Percentiles rank a stretch among this genome's conserved stretches.
These are phyloP conservation scores for Starmera dryadoides DNA, from an alignment of 805 yeast genomes.

Conservation along the genomic window DNA sequence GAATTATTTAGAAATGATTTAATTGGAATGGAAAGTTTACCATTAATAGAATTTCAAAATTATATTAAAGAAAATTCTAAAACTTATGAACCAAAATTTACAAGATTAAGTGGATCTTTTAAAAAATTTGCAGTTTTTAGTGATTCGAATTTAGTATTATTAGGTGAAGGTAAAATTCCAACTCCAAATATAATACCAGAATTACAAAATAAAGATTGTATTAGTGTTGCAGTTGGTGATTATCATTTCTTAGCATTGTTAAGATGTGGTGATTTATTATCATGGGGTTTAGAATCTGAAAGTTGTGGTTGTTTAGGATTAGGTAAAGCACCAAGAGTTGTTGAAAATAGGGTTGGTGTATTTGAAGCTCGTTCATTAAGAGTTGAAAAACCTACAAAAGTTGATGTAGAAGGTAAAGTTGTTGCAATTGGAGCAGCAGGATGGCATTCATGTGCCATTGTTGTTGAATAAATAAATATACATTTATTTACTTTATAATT, in stretches of 20 bases:
- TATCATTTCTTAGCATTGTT: constrained; percentile 63
- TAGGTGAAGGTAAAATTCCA: constrained; percentile 4
- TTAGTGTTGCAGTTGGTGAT: constrained; percentile 62
- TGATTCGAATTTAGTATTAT: constrained; percentile 29
- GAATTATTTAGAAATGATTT: constrained; percentile 18
- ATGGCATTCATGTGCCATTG: constrained; percentile 72
- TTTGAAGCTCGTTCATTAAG: constrained; percentile 23
- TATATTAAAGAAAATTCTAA: constrained; percentile 20
- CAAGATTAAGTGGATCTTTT: constrained; percentile 49
- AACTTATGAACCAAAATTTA: constrained; percentile 26
- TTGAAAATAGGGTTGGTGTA: constrained; percentile 18
- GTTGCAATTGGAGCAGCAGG: constrained; percentile 68
- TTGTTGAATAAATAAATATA: constrained; percentile 12
- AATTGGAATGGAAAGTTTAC: constrained; percentile 12
- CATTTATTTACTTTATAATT: not conserved
- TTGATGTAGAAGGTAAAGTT: constrained; percentile 29
- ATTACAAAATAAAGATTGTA: constrained; percentile 39
- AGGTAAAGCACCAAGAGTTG: constrained; percentile 28
- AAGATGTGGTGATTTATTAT: constrained; percentile 43
- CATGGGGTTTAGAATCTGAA: constrained; percentile 65
- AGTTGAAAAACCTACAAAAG: constrained; percentile 36
- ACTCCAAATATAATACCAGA: constrained; percentile 24
- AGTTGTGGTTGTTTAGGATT: constrained; percentile 68
- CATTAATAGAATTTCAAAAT: constrained; percentile 24
- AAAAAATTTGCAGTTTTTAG: constrained; percentile 49